Base-by-base conservation (phyloP, 2,329 filamentous ascomycete genomes). In the Cytospora chrysosperma region DNA sequence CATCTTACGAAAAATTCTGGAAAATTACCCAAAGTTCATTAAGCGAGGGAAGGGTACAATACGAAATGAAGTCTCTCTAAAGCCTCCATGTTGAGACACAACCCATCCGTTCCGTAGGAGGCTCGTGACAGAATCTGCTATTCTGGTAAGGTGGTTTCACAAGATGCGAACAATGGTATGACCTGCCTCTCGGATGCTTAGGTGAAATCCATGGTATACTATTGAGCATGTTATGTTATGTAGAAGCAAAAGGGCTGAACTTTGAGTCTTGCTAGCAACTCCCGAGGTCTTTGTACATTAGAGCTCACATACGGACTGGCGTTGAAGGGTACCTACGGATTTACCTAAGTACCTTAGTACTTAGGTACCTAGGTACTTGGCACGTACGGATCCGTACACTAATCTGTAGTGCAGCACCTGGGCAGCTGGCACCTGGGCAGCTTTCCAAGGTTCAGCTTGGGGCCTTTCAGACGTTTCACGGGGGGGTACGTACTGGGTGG, bases 21-120 rank as follows among this genome's bases (percentile, higher is more conserved):
- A 65, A 65, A 57, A 63, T 65, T 65, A 30, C 64, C 61, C 43
- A 60, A 63, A 63, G 21, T 28, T 58, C 47, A 24, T 60, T 61
- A 65, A 63, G 64, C 64, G 64, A 65, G 61, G 60, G 30, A 49
- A 56, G 37, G 47, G 47, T 34, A 30, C 61, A 63, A 50, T 55
- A 54, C 61, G 58, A 61, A 57, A 65, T 63, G 60, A 65, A 59
- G 37, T 49, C 37, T 24, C 34, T 49, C 37, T 24, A 47, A 21
- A 54, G 50, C 50, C 47, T 50, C 32, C 51, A 21, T 24, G n/a
- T 21, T 24, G 13, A 47, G 43, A 47, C 43, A 21, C 19, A 47
- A n/a, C 3, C 49, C 28, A 55, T 55, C 32, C 32, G 21, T n/a
- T 49, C 51, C 37, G 40, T 30, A 21, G 21, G 13, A 19, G n/a